Evolutionary conservation across 2,329 filamentous ascomycete species (phyloP).

Genomic region (Alternaria ethzedia): DNA sequence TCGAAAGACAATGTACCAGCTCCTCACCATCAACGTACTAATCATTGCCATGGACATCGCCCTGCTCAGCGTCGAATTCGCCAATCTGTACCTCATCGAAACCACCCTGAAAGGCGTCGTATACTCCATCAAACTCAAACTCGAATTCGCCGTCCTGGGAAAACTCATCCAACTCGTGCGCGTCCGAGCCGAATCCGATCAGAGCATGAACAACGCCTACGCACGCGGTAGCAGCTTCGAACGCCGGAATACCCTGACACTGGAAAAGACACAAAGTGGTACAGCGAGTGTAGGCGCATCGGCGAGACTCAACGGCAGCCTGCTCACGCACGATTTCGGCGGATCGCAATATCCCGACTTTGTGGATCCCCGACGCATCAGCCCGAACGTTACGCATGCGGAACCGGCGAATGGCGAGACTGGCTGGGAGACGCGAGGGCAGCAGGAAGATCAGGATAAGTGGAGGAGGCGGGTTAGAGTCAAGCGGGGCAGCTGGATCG

Average conservation of each 20-base stretch:
- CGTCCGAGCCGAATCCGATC: conserved; percentile 25
- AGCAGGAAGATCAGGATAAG: conserved; percentile 22
- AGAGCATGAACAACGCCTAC: conserved; percentile 21
- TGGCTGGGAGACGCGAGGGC: conserved; percentile 22
- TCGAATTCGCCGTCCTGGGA: conserved; percentile 64
- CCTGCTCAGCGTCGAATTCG: conserved; percentile 38
- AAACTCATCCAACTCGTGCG: conserved; percentile 49
- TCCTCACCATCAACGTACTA: conserved; percentile 43
- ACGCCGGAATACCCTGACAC: conserved; percentile 14
- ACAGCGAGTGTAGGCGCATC: conserved; percentile 4
- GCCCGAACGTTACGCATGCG: conserved; percentile 34
- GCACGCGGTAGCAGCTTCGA: conserved; percentile 6
- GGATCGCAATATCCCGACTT: conserved; percentile 35
- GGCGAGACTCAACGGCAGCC: conserved; percentile 3
- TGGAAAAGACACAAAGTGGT: conserved; percentile 26
- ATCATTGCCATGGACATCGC: conserved; percentile 44
- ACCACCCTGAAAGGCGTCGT: conserved; percentile 51
- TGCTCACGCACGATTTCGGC: conserved; percentile 11
- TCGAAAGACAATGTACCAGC: conserved; percentile 44
- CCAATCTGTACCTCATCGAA: conserved; percentile 44
- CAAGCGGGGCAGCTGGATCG: conserved; percentile 37
- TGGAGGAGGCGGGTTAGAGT: conserved; percentile 26
- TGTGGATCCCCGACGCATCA: conserved; percentile 31
- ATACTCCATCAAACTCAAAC: conserved; percentile 58
- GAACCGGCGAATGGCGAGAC: conserved; percentile 4